These are phyloP conservation scores for Zygoascus meyerae DNA, from an alignment of 1,139 yeast genomes.

Conservation along the genomic window DNA sequence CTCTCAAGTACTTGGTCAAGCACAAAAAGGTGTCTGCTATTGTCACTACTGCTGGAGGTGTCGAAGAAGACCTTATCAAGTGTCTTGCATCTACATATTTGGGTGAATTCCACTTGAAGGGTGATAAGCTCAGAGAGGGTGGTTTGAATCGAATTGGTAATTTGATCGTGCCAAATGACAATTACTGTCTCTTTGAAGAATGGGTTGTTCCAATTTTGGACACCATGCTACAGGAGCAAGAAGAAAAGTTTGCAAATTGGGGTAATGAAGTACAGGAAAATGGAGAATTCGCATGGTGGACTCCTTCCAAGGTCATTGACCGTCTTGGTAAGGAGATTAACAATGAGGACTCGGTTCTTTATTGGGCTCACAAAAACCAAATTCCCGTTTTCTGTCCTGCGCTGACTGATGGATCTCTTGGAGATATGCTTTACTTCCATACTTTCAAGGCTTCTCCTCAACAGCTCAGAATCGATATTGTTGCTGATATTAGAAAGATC, in stretches of 20 bases:
- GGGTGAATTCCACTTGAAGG: constrained; percentile 83
- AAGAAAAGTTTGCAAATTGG: constrained; percentile 47
- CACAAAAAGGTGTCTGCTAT: constrained; percentile 92
- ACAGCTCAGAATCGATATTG: constrained; percentile 85
- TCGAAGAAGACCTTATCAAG: constrained; percentile 94
- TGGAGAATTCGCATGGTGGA: constrained; percentile 62
- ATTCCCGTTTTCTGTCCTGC: constrained; percentile 98
- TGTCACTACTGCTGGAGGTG: constrained; percentile 96
- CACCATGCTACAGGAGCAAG: constrained; percentile 82
- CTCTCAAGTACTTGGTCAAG: constrained; percentile 81
- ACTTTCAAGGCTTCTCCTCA: constrained; percentile 91
- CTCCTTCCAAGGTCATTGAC: constrained; percentile 89
- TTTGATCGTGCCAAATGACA: constrained; percentile 92
- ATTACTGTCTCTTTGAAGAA: constrained; percentile 94
- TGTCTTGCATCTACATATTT: constrained; percentile 92
- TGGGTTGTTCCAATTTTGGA: constrained; percentile 96
- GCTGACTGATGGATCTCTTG: constrained; percentile 94
- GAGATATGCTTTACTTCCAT: constrained; percentile 98
- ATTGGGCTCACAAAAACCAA: constrained; percentile 96
- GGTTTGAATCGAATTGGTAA: constrained; percentile 98
- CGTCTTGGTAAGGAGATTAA: constrained; percentile 92
- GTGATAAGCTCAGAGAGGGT: constrained; percentile 77
- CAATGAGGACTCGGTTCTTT: constrained; percentile 87
- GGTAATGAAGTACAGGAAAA: constrained; percentile 50
- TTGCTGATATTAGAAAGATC: constrained; percentile 83